Base-by-base conservation (phyloP, 192 early-diverging fungal species). In the Helicostylum pulchrum region DNA sequence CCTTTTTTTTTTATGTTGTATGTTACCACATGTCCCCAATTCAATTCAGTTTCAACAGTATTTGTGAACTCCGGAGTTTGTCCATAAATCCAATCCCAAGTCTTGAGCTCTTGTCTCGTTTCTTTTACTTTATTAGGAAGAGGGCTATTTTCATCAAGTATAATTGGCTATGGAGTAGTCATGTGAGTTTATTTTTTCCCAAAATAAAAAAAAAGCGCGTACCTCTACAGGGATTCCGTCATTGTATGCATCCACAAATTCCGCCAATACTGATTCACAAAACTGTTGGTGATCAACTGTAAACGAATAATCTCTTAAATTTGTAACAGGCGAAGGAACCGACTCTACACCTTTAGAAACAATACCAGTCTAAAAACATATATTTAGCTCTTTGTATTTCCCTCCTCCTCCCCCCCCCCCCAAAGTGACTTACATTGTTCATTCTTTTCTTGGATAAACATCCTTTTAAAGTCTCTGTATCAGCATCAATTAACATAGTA, bases 401-500 rank as follows among this genome's bases (percentile, higher is more conserved):
- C n/a, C n/a, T n/a, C n/a, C n/a, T n/a, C n/a, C n/a, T n/a, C n/a
- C n/a, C n/a, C n/a, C n/a, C n/a, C 0, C 26, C 26, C 26, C 0
- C 26, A 47, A 39, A 42, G 30, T 4, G 17, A 55, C 34, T 46
- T 57, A 63, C 68, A 11, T 57, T 62, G 21, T 34, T 15, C 68
- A 70, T 70, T 43, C 61, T 63, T 30, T 70, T 64, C 32, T 70
- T 70, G 7, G 61, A 64, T 48, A 70, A 64, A 64, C 68, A 70
- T 10, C 68, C 74, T 30, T 62, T 67, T 5, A 76, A 51, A n/a
- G 58, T 53, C 7, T 68, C 57, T 14, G 96, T 80, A 73, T 98
- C 90, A 7, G 93, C 78, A 65, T 94, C 87, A 57, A 99, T 97
- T 43, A 99, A 77, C 97, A 99, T 97, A 6, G 97, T 99, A 48